Evolutionary conservation across 768 basidiomycete species (phyloP).

Genomic region (Cystobasidium onofrii): DNA sequence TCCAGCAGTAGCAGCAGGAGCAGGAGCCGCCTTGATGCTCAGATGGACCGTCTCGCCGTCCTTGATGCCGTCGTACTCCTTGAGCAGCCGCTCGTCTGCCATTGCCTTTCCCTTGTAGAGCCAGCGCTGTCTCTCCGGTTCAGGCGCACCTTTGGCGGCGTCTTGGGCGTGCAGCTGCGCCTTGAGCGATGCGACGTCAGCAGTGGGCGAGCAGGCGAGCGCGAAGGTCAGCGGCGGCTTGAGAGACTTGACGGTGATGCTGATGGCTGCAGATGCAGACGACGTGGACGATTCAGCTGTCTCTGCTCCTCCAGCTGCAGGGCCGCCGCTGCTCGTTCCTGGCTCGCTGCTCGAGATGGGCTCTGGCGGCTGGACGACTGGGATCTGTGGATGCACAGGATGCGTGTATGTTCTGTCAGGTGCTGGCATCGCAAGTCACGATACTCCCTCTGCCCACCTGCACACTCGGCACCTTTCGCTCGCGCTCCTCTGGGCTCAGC

Average conservation of each 20-base stretch:
- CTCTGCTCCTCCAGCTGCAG: not conserved
- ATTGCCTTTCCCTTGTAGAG: conserved; percentile 91
- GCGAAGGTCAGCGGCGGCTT: conserved; percentile 74
- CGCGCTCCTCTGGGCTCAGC: conserved; percentile 3
- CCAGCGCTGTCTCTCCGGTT: conserved; percentile 71
- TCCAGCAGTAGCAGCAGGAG: conserved; percentile 51
- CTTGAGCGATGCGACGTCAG: conserved; percentile 75
- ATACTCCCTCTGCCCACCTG: not conserved
- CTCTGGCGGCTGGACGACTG: conserved; percentile 23
- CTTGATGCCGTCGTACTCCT: conserved; percentile 70
- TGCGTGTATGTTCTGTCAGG: not conserved
- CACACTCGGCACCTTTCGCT: conserved; percentile 17
- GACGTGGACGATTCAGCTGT: not conserved
- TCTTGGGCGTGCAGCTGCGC: conserved; percentile 57
- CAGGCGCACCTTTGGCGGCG: conserved; percentile 56
- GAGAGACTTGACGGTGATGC: conserved; percentile 76
- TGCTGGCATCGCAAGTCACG: not conserved
- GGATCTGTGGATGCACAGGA: conserved; percentile 2
- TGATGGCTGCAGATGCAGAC: conserved; percentile 46
- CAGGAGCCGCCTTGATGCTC: conserved; percentile 68
- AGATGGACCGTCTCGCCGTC: conserved; percentile 75
- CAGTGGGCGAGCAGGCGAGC: conserved; percentile 64
- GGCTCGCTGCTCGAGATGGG: not conserved
- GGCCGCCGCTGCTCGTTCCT: not conserved
- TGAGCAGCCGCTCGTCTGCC: conserved; percentile 74